Conservation (phyloP, 179 eudicot species). For the Spergularia azorica region DNA sequence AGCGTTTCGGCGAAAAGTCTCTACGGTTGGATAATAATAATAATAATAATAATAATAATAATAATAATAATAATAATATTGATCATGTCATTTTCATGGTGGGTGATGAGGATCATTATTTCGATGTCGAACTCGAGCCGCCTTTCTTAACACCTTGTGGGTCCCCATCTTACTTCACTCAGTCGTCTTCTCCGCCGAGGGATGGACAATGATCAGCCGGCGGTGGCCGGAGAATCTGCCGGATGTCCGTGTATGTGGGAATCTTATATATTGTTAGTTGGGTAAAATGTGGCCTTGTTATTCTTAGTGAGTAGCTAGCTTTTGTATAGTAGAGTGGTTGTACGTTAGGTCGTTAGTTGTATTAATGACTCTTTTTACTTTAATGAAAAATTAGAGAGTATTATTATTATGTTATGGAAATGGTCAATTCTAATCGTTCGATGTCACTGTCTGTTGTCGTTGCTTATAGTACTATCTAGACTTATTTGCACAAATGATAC, state of each 20-base stretch:
- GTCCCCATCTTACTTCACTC: constrained; percentile 48
- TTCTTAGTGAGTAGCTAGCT: neutral
- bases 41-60: too few species aligned
- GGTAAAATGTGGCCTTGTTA: neutral
- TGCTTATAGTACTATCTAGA: too few species aligned
- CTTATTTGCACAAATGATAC: too few species aligned
- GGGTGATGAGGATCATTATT: constrained; percentile 1
- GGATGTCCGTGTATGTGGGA: neutral
- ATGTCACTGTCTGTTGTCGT: too few species aligned
- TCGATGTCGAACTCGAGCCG: constrained; percentile 26
- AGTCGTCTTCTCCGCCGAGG: constrained; percentile 42
- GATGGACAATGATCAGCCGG: neutral
- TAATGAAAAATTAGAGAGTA: neutral
- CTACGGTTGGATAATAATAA: neutral
- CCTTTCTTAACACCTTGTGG: constrained; percentile 51
- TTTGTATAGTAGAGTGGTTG: constrained; percentile 13
- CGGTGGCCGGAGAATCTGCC: neutral
- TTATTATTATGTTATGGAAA: neutral
- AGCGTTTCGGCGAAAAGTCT: neutral
- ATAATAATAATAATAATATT: too few species aligned
- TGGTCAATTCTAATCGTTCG: too few species aligned
- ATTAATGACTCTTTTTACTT: neutral
- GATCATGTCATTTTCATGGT: constrained; percentile 24
- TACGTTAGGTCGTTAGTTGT: neutral
- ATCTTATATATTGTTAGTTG: too few species aligned